phyloP scores from a whole-genome alignment of 495 filamentous ascomycete genomes.

The Talaromyces trachyspermus region DNA sequence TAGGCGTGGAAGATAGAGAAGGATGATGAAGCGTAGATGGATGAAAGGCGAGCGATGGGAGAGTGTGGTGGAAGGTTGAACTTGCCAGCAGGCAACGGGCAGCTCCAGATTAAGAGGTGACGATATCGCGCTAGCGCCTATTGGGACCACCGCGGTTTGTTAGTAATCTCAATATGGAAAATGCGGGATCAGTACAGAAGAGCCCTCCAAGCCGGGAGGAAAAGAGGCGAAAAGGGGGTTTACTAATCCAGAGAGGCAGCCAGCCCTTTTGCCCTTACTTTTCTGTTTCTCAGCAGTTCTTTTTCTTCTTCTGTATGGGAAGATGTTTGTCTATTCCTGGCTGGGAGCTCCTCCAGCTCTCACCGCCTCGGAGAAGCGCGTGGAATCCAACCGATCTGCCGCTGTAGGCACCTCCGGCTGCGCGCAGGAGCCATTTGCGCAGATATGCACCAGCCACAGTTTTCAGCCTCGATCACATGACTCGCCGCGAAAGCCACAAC shows the following conservation, averaged over 20 bases:
- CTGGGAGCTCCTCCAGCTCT: not conserved
- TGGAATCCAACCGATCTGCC: slow-evolving; percentile 6
- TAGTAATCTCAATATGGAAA: not conserved
- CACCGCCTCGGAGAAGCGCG: slow-evolving; percentile 6
- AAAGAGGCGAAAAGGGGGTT: too few species aligned
- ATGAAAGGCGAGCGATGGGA: slow-evolving; percentile 13
- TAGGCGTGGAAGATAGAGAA: slow-evolving; percentile 11
- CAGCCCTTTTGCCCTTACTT: not conserved
- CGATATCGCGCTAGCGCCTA: slow-evolving; percentile 20
- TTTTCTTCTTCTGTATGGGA: not conserved
- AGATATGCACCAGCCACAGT: slow-evolving; percentile 1
- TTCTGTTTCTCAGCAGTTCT: not conserved
- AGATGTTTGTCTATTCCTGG: too few species aligned
- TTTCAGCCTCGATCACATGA: too few species aligned
- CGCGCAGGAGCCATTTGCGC: too few species aligned
- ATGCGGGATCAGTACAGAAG: too few species aligned
- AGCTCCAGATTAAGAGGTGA: slow-evolving; percentile 38
- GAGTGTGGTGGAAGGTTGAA: slow-evolving; percentile 14
- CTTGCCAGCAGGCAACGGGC: slow-evolving; percentile 15
- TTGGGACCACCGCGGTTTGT: not conserved
- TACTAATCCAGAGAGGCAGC: not conserved
- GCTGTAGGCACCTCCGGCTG: not conserved
- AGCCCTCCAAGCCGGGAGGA: too few species aligned
- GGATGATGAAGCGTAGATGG: slow-evolving; percentile 17
- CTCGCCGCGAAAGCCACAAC: too few species aligned